phyloP scores from a whole-genome alignment of 2,329 filamentous ascomycete genomes.

The Periconia macrospinosa region DNA sequence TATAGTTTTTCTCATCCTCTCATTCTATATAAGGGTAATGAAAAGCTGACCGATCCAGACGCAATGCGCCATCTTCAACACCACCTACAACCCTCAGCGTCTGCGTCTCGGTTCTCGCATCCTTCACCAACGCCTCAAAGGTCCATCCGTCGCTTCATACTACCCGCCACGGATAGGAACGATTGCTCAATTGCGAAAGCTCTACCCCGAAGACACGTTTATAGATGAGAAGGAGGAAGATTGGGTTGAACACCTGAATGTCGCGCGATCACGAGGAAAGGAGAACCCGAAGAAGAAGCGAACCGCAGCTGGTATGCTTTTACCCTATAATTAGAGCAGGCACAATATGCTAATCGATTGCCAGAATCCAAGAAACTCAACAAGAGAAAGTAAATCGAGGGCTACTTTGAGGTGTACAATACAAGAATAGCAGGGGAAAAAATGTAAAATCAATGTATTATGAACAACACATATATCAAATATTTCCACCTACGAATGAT shows the following conservation, averaged over 20 bases:
- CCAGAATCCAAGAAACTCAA: conserved; percentile 51
- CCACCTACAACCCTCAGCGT: conserved; percentile 83
- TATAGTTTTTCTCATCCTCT: conserved; percentile 36
- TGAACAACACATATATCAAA: too few relatives aligned
- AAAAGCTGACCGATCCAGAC: conserved; percentile 55
- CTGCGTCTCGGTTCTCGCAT: conserved; percentile 88
- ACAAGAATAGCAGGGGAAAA: not conserved
- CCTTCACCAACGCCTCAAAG: conserved; percentile 82
- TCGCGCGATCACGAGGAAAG: conserved; percentile 68
- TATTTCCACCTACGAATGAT: too few relatives aligned
- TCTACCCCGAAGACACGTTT: conserved; percentile 69
- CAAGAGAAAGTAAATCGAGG: conserved; percentile 45
- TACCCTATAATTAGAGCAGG: conserved; percentile 6
- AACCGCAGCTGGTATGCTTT: conserved; percentile 52
- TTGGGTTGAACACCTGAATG: conserved; percentile 69
- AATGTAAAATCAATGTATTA: not conserved
- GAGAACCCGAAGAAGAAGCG: conserved; percentile 88
- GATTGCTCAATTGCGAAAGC: conserved; percentile 71
- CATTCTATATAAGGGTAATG: not conserved
- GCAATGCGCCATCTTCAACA: conserved; percentile 90
- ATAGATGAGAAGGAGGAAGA: conserved; percentile 79
- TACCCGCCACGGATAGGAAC: conserved; percentile 78
- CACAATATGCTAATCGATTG: conserved; percentile 11
- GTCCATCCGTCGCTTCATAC: conserved; percentile 81
- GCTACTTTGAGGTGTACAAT: not conserved